phyloP scores from a whole-genome alignment of 371 early-diverging fungal genomes.

The Mucor irregularis region DNA sequence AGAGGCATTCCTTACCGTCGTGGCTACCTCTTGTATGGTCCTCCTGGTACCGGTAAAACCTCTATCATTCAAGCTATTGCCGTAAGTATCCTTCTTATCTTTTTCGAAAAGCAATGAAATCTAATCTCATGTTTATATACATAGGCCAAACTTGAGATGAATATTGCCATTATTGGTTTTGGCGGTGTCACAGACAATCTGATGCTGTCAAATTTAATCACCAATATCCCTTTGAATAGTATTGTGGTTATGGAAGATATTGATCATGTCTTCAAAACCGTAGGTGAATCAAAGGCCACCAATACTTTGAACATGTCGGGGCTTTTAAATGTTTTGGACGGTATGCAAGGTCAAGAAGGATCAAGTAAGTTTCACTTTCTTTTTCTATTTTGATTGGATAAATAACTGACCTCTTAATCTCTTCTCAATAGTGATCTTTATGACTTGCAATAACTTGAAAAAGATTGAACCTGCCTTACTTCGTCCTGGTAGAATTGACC shows the following conservation, averaged over 20 bases:
- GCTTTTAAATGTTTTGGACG: conserved; percentile 82
- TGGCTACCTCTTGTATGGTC: conserved; percentile 96
- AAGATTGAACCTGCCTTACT: conserved; percentile 93
- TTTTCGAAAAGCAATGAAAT: background rate
- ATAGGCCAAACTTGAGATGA: conserved; percentile 76
- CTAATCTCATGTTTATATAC: background rate
- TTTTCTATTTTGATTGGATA: background rate
- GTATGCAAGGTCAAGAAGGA: conserved; percentile 67
- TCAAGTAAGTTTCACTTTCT: conserved; percentile 29
- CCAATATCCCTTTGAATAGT: conserved; percentile 83
- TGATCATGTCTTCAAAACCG: conserved; percentile 59
- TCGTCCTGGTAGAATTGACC: conserved; percentile 95
- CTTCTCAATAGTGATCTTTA: conserved; percentile 66
- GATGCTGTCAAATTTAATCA: conserved; percentile 78
- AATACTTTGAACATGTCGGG: conserved; percentile 21
- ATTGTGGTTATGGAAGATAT: conserved; percentile 96
- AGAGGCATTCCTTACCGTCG: conserved; percentile 92
- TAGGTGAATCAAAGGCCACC: conserved; percentile 36
- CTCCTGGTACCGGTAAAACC: conserved; percentile 99
- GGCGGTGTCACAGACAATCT: conserved; percentile 82
- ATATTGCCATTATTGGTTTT: conserved; percentile 88
- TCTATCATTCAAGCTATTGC: conserved; percentile 94
- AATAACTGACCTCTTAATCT: background rate
- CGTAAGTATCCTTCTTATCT: conserved; percentile 32
- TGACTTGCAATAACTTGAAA: conserved; percentile 95